Evolutionary conservation across 805 yeast species (phyloP).

Genomic region (Tetrapisispora iriomotensis): DNA sequence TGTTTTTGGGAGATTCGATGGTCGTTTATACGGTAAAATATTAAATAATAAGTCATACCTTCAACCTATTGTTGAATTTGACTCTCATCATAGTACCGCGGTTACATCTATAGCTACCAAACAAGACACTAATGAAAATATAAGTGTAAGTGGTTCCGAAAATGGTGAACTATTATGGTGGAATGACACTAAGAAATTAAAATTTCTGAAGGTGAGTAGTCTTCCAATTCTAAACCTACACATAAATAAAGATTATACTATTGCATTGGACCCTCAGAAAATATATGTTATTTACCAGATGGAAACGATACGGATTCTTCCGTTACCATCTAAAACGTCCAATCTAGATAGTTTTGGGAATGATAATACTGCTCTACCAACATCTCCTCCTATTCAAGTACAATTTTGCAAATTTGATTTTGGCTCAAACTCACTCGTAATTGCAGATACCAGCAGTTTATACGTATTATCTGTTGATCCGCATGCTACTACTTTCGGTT

Average conservation of each 20-base stretch:
- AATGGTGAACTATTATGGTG: slow-evolving; percentile 29
- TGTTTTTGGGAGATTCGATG: slow-evolving; percentile 30
- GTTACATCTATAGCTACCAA: slow-evolving; percentile 26
- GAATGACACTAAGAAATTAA: slow-evolving; percentile 20
- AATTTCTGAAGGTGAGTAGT: slow-evolving; percentile 13
- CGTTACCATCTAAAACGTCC: slow-evolving; percentile 10
- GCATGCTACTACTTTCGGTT: slow-evolving; percentile 15
- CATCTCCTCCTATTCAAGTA: slow-evolving; percentile 5
- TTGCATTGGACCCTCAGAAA: slow-evolving; percentile 17
- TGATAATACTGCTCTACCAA: background rate
- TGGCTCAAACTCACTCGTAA: slow-evolving; percentile 21
- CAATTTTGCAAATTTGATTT: slow-evolving; percentile 26
- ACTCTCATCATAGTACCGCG: slow-evolving; percentile 18
- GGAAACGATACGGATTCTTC: slow-evolving; percentile 11
- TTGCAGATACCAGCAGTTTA: slow-evolving; percentile 14
- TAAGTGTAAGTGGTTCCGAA: slow-evolving; percentile 27
- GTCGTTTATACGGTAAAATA: slow-evolving; percentile 27
- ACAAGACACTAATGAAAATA: slow-evolving; percentile 13
- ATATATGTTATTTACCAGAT: slow-evolving; percentile 20
- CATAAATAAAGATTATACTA: slow-evolving; percentile 18
- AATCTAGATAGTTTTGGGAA: background rate
- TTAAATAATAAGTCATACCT: slow-evolving; percentile 27
- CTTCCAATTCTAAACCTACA: slow-evolving; percentile 15
- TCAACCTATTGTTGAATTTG: slow-evolving; percentile 27
- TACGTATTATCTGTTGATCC: slow-evolving; percentile 20